phyloP scores from a whole-genome alignment of 2,329 filamentous ascomycete genomes.

The Cordyceps fumosorosea region DNA sequence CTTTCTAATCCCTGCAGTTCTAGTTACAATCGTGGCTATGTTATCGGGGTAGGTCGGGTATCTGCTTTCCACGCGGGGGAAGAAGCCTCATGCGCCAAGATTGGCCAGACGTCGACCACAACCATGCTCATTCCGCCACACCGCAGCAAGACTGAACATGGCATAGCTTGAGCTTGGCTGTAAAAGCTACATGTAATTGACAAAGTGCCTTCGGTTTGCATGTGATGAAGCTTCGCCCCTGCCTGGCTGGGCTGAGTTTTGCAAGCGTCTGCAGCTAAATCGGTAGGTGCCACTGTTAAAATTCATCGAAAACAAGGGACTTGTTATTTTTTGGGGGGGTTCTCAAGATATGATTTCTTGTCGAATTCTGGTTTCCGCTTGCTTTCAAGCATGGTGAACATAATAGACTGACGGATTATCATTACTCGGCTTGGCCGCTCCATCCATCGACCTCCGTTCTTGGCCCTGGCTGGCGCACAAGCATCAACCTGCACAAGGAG shows the following conservation, averaged over 20 bases:
- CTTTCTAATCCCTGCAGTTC: not conserved
- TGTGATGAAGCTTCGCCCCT: not conserved
- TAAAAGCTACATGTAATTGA: not conserved
- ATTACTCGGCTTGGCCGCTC: too few relatives aligned
- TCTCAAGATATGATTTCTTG: too few relatives aligned
- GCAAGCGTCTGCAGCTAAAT: not conserved
- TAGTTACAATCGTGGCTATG: not conserved
- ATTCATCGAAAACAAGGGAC: too few relatives aligned
- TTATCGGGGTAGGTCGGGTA: too few relatives aligned
- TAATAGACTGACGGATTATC: too few relatives aligned
- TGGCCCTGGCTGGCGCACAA: too few relatives aligned
- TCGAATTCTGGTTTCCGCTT: too few relatives aligned
- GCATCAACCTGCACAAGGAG: too few relatives aligned
- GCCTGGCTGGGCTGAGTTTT: not conserved
- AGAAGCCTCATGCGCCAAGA: not conserved
- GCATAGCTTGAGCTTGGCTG: too few relatives aligned
- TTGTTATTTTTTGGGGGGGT: too few relatives aligned
- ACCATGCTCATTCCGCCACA: not conserved
- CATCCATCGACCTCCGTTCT: too few relatives aligned
- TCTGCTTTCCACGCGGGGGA: not conserved
- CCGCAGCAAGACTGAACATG: not conserved
- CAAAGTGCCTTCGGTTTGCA: not conserved
- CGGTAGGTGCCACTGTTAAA: not conserved
- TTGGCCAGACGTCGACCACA: not conserved
- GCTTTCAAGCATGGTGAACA: too few relatives aligned